Evolutionary conservation across 495 filamentous ascomycete genomes (phyloP), one percentile per base, ranked within the genome.

Genomic region (Penicillium coprophilum): DNA sequence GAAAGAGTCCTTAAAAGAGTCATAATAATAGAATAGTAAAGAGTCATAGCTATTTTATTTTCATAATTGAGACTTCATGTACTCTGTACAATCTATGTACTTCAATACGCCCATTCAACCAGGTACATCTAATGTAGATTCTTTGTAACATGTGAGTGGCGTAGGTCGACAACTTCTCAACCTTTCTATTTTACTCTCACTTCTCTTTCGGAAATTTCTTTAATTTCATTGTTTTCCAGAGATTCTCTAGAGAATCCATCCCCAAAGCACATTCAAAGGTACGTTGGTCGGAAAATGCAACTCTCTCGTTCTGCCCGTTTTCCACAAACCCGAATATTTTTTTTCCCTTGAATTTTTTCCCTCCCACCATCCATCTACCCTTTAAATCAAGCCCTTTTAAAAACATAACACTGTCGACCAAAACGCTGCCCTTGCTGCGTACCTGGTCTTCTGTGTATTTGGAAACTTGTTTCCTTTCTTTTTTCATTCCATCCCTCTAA

Each of bases 381-480:
- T 36, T 48, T 57, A n/a, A 38, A 30, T 20, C 31, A 57, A 57
- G 17, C 34, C 34, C 27, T 36, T 46, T 53, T 19, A 45, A 46
- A 49, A 46, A 39, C 19, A 50, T 32, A 50, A 39, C 50, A 45
- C 45, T 56, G 46, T 54, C 46, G 58, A 64, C 60, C 66, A 62
- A 51, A 58, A 58, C 63, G 66, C 61, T 59, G 55, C 59, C 56
- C 67, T 59, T 66, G 55, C 53, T 62, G 66, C 66, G 60, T 63
- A 55, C 32, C 45, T 56, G 64, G 58, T 66, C 47, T 41, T 66
- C 60, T 58, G 61, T 60, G 58, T 55, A 56, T 46, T 54, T 45
- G 30, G 51, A 60, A 60, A 57, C 21, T 48, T 39, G 46, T 39
- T 50, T 32, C 51, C 55, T 57, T 55, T 52, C 50, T 55, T 46